Base-by-base conservation (phyloP, 495 filamentous ascomycete genomes). In the Aspergillus nanangensis region DNA sequence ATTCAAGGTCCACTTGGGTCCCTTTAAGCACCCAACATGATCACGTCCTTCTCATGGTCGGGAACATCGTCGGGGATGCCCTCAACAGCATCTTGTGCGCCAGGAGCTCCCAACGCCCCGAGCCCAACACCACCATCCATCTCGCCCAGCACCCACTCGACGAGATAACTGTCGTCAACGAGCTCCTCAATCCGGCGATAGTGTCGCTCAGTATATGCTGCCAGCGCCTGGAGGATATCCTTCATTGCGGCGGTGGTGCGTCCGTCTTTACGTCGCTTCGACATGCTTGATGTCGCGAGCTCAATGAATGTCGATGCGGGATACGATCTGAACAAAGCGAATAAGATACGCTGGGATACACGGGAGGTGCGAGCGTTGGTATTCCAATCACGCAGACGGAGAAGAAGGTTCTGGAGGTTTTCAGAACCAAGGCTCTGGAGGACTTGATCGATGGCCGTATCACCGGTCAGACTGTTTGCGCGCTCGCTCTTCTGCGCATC, bases 371-470 rank as follows among this genome's bases (percentile, higher is more conserved):
- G 75, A 0, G 87, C 91, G 50, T 95, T 96, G 14, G 93, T 94
- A 59, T 97, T 97, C 93, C 93, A 97, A 66, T 97, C 92, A 21
- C 94, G 72, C 36, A 96, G 59, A 27, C 93, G 71, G 15, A 87
- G 69, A 8, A 99, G 76, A 13, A 99, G 77, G 7, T 74, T 71
- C 54, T 83, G 88, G 11, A 99, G 76, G 55, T 97, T 90, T 44
- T 87, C 83, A 47, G 94, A 82, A 10, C 80, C 83, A 1, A 99
- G 77, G n/a, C 66, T 75, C 19, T 73, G 79, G 10, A 99, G 73
- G 0, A 96, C 90, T 34, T 88, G 78, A 50, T 97, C 94, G 18
- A 97, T 92, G 11, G 83, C 84, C 21, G 73, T 74, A 36, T 88
- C 61, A 18, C 92, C 94, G 2, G 80, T 82, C 31, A 95, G 59